phyloP scores from a whole-genome alignment of 2,329 filamentous ascomycete species.

The Acrodontium crateriforme region DNA sequence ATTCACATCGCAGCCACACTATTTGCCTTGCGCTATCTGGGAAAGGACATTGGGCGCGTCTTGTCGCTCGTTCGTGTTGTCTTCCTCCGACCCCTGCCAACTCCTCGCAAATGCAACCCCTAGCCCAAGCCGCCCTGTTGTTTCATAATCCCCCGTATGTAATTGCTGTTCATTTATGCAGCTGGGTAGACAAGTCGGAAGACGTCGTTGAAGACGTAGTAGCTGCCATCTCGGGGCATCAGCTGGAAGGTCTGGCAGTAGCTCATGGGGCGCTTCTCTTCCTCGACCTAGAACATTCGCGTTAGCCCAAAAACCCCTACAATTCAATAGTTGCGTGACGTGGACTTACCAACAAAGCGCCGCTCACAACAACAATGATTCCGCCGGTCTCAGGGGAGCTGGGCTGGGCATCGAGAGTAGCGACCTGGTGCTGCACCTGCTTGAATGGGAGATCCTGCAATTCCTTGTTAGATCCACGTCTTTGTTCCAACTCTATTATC shows the following conservation, averaged over 20 bases:
- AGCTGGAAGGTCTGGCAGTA: conserved; percentile 88
- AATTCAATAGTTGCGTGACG: background rate
- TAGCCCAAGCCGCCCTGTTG: background rate
- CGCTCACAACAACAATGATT: conserved; percentile 80
- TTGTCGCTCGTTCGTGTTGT: too few species aligned
- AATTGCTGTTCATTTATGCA: conserved; percentile 6
- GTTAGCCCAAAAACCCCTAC: background rate
- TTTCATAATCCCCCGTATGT: background rate
- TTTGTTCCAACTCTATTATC: conserved; percentile 1
- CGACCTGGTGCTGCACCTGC: conserved; percentile 64
- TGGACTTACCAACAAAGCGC: conserved; percentile 59
- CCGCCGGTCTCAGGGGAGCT: conserved; percentile 45
- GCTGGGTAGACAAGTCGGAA: conserved; percentile 72
- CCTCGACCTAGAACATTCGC: conserved; percentile 74
- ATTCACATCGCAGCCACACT: too few species aligned
- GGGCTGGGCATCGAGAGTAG: conserved; percentile 74
- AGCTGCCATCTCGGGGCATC: conserved; percentile 53
- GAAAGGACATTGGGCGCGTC: too few species aligned
- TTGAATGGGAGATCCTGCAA: conserved; percentile 61
- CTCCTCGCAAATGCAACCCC: conserved; percentile 3
- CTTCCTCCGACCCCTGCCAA: too few species aligned
- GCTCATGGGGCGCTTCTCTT: conserved; percentile 74
- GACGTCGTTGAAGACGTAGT: conserved; percentile 86
- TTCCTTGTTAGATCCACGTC: background rate
- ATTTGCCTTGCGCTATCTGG: too few species aligned